phyloP scores from a whole-genome alignment of 371 early-diverging fungal species.

The Mortierella sp. region DNA sequence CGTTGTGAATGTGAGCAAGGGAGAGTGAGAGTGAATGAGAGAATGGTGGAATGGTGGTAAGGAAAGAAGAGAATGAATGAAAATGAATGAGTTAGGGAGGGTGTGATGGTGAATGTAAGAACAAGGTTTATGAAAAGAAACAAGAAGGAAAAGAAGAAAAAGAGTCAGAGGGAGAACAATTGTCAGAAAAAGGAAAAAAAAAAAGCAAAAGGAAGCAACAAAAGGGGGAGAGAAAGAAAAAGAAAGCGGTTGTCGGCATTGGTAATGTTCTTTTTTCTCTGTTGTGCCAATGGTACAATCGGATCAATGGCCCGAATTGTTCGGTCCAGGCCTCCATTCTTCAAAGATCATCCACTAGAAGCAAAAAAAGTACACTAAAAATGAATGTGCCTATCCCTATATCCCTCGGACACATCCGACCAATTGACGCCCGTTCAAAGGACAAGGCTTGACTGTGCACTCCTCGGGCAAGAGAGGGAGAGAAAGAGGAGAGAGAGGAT shows the following conservation, averaged over 20 bases:
- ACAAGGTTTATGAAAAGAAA: too few relatives aligned
- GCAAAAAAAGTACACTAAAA: neutral
- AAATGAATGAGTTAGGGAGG: neutral
- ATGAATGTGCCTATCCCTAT: neutral
- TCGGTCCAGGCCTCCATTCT: too few relatives aligned
- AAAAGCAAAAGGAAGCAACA: constrained; percentile 2
- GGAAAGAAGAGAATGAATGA: neutral
- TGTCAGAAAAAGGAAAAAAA: neutral
- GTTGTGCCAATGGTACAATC: neutral
- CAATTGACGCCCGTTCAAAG: too few relatives aligned
- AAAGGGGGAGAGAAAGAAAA: neutral
- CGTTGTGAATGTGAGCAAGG: too few relatives aligned
- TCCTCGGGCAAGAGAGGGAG: neutral
- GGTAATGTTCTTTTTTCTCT: neutral
- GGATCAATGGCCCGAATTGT: neutral
- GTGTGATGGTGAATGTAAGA: neutral
- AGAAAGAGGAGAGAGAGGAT: neutral
- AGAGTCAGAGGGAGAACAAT: neutral
- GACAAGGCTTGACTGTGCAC: too few relatives aligned
- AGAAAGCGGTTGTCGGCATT: too few relatives aligned
- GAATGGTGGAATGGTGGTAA: neutral
- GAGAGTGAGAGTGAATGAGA: neutral
- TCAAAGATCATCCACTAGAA: neutral
- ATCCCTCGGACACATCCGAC: too few relatives aligned
- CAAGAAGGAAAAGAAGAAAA: neutral